Evolutionary conservation across 2,329 filamentous ascomycete genomes (phyloP), one percentile per base, ranked within the genome.

Genomic region (Macrophomina pseudophaseolina): DNA sequence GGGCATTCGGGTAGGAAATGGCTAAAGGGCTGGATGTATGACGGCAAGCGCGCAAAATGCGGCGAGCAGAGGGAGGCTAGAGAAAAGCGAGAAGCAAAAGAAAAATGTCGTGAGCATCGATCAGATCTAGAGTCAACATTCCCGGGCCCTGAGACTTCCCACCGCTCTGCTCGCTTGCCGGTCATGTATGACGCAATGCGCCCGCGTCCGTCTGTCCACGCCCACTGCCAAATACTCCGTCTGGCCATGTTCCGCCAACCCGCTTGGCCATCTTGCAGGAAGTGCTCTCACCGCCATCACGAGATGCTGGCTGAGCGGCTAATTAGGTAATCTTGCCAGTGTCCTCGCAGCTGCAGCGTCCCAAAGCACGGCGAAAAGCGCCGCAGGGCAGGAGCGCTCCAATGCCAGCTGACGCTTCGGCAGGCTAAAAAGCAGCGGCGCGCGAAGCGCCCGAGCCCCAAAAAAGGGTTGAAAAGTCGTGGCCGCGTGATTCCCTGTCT

Each of bases 161-260:
- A 16, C 16, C n/a, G 52, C 32, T 3, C 32, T 35, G 51, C 53
- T 58, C 53, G 56, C 56, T 60, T 60, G 56, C 11, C 23, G 6
- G 30, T 48, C 56, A 60, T 35, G 30, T 8, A 28, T 60, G 56
- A 60, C 56, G 56, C 40, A 59, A 59, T 59, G 53, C 53, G 18
- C 35, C 5, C 6, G n/a, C 49, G 33, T 14, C 14, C 32, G 28
- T 54, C n/a, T 38, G 8, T n/a, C 16, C 11, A 12, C 35, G 49
- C 12, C 49, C 49, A 8, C 32, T 5, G 52, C n/a, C 6, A 32
- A 33, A 2, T 11, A 6, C 32, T 38, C n/a, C 38, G 32, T 28
- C 53, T 6, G 53, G 8, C 6, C 9, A 5, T 48, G 23, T 8
- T 14, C 54, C 28, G 40, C 40, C 40, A 35, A 46, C 56, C 56